phyloP scores from a whole-genome alignment of 805 yeast species.

The Kuraishia floccosa region DNA sequence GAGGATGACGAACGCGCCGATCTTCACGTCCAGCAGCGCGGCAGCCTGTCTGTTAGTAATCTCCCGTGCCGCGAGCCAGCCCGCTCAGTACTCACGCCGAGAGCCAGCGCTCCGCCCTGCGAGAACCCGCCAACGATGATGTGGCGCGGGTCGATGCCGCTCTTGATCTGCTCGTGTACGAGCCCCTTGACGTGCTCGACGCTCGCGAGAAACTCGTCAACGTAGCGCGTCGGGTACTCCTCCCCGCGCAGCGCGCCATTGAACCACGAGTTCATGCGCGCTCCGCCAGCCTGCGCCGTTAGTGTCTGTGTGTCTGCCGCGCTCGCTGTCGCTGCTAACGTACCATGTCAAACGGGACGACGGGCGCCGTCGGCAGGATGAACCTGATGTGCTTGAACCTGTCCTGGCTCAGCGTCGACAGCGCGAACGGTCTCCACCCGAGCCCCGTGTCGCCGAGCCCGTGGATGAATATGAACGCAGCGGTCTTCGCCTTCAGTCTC shows the following conservation, averaged over 20 bases:
- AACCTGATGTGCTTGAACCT: conserved; percentile 50
- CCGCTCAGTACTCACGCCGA: conserved; percentile 25
- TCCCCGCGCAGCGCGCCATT: conserved; percentile 53
- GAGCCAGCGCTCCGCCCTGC: conserved; percentile 81
- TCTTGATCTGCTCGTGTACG: conserved; percentile 40
- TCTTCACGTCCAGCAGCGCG: conserved; percentile 39
- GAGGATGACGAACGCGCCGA: conserved; percentile 70
- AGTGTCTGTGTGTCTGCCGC: too few species aligned
- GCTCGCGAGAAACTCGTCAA: conserved; percentile 39
- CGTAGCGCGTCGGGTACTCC: conserved; percentile 34
- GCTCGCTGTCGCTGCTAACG: too few species aligned
- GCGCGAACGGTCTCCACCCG: conserved; percentile 83
- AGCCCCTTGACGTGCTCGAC: conserved; percentile 30
- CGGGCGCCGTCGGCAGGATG: conserved; percentile 89
- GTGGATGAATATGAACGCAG: conserved; percentile 69
- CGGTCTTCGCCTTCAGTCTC: conserved; percentile 34
- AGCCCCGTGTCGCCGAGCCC: conserved; percentile 88
- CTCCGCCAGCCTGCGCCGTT: too few species aligned
- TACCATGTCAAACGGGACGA: conserved; percentile 46
- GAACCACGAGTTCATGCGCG: conserved; percentile 77
- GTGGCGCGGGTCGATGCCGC: conserved; percentile 46
- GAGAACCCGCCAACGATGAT: conserved; percentile 93
- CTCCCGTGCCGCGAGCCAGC: neutral
- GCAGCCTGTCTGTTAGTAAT: conserved; percentile 17
- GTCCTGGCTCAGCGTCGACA: conserved; percentile 32